Base-by-base conservation (phyloP, 2,329 filamentous ascomycete species). In the Fusarium austroafricanum region DNA sequence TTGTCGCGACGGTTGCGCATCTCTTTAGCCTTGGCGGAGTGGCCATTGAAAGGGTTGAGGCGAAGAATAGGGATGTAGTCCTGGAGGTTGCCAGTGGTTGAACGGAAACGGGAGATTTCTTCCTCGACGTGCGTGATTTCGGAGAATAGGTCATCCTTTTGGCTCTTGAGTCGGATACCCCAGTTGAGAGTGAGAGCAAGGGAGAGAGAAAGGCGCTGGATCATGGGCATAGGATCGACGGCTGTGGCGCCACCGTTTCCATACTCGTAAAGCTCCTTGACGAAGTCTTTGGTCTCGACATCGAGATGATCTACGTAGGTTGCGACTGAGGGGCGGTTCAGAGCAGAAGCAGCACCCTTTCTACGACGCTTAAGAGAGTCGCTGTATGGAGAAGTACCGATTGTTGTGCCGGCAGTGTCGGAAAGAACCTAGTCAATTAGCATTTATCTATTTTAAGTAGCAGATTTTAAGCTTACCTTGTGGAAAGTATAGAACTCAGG, bases 161-260 rank as follows among this genome's bases (percentile, higher is more conserved):
- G 83, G 17, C 83, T 77, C 67, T 75, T 86, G 14, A 91, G 84
- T 0, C 89, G 83, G 0, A 85, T 84, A 0, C 89, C 89, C 87
- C 88, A 91, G 73, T 91, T 91, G 17, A 91, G 78, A 0, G 89
- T 91, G 26, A 91, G 75, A 0, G 87, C 84, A 5, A 91, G 79
- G n/a, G 85, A 89, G 5, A 91, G 77, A 14, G 83, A 86, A 0
- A 91, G 81, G 1, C 89, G 84, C 70, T 90, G 89, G 44, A 91
- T 90, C 84, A 90, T 88, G 1, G 88, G 87, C 86, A 90, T 88
- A 0, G 89, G 88, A 56, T 91, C 87, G 0, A 90, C 83, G 0
- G 86, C 81, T 3, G 78, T 78, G 2, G 77, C 77, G 1, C 89
- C 89, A 2, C 80, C 82, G 9, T 84, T 78, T 5, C 89, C 89